phyloP scores from a whole-genome alignment of 164 flowering plant genomes.

The Nymphaea colorata region DNA sequence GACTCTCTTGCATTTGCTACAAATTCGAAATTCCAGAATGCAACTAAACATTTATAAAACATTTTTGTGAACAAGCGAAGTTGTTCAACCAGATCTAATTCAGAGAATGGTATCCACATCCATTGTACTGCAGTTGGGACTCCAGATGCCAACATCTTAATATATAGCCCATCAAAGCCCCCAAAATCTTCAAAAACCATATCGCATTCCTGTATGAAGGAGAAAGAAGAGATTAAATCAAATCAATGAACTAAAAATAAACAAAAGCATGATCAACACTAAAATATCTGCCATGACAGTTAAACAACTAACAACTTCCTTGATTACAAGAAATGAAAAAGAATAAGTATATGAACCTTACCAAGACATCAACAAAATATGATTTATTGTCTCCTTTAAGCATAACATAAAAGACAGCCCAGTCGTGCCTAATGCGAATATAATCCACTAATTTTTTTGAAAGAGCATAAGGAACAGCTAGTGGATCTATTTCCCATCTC shows the following conservation, averaged over 20 bases:
- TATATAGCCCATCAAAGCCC: conserved; percentile 82
- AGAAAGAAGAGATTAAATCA: conserved; percentile 2
- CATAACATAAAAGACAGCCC: conserved; percentile 72
- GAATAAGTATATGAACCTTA: conserved; percentile 8
- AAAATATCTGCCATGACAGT: too few relatives aligned
- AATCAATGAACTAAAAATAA: background rate
- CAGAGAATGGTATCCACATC: conserved; percentile 94
- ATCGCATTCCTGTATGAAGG: conserved; percentile 64
- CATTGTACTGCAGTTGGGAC: conserved; percentile 74
- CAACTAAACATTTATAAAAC: conserved; percentile 29
- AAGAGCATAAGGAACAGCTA: conserved; percentile 84
- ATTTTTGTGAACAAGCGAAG: conserved; percentile 39
- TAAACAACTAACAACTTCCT: background rate
- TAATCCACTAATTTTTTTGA: conserved; percentile 58
- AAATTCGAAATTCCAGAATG: conserved; percentile 41
- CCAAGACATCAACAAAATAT: conserved; percentile 65
- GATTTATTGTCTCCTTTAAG: conserved; percentile 78
- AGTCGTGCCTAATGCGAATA: conserved; percentile 88
- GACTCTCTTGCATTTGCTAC: conserved; percentile 33
- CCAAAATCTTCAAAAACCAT: conserved; percentile 73
- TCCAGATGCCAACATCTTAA: conserved; percentile 68
- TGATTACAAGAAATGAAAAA: background rate
- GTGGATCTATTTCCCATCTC: conserved; percentile 90
- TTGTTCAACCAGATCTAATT: conserved; percentile 57
- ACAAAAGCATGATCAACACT: background rate